These are phyloP conservation scores for Apiospora kogelbergensis DNA, from an alignment of 2,329 filamentous ascomycete species.

Conservation along the genomic window DNA sequence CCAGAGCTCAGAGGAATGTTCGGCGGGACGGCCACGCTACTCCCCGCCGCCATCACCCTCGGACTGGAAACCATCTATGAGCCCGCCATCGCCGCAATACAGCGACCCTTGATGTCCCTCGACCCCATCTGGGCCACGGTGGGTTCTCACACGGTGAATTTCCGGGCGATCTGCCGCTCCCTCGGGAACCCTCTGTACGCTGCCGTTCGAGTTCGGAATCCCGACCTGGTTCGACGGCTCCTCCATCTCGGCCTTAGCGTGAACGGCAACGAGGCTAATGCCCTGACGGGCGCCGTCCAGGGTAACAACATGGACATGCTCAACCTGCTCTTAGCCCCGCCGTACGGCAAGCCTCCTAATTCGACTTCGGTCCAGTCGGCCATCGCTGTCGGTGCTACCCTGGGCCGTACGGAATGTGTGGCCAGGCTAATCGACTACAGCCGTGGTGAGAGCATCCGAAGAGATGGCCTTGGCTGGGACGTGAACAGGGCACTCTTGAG, in stretches of 20 bases:
- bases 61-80: neutral
- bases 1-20: neutral
- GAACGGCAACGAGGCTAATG: neutral
- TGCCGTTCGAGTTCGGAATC: neutral
- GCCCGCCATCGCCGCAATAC: neutral
- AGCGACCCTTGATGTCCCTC: neutral
- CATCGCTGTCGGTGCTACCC: neutral
- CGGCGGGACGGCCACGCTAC: neutral
- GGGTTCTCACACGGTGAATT: neutral
- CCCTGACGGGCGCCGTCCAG: neutral
- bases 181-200: neutral
- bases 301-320: neutral
- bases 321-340: neutral
- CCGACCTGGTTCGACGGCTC: neutral
- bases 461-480: neutral
- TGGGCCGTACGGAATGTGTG: neutral
- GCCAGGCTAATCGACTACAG: neutral
- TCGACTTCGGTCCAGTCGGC: accelerated
- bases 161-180: too few species aligned
- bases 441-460: too few species aligned
- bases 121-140: neutral
- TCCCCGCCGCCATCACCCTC: neutral
- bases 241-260: neutral
- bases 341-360: neutral
- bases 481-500: neutral